Base-by-base conservation (phyloP, 2,329 filamentous ascomycete genomes). In the Metarhizium sp. region DNA sequence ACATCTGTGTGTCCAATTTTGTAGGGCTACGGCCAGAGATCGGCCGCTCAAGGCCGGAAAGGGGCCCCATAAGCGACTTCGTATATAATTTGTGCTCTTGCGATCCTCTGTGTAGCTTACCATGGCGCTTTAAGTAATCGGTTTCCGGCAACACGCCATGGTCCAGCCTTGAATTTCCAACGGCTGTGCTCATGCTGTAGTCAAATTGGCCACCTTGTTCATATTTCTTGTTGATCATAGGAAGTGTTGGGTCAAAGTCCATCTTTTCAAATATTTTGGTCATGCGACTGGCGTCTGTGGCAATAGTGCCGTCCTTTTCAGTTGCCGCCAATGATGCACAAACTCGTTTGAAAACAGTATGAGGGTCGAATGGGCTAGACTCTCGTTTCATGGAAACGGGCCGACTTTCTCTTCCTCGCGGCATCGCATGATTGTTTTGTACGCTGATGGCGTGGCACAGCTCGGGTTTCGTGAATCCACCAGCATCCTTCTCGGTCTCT, bases 291-390 rank as follows among this genome's bases (percentile, higher is more conserved):
- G 61, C 57, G 25, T 56, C 59, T 51, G 63, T 59, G 55, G 55
- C 59, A 42, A 55, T 45, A 57, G 52, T 50, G 57, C 62, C 66
- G 51, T 54, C 62, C 13, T 59, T 57, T 6, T 52, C 53, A 7
- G 63, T 55, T 16, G 60, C 54, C 6, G 54, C 64, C 32, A 80
- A 61, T 13, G 78, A 78, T 3, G 79, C 78, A 36, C 73, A 70
- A 10, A 84, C 75, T 45, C 78, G 74, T 64, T 84, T 84, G 63
- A 78, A 84, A 1, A 84, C 80, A 0, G 78, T 79, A 57, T 80
- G 73, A 2, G 78, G 75, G 50, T 79, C 78, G 58, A 84, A 83
- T 0, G 81, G 81, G 59, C 81, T 84, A 2, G 75, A 71, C 14
- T 78, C 74, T 56, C 81, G 70, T 62, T 84, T 84, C 16, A 71